phyloP scores from a whole-genome alignment of 2,329 filamentous ascomycete genomes.

The Stemphylium lycopersici region DNA sequence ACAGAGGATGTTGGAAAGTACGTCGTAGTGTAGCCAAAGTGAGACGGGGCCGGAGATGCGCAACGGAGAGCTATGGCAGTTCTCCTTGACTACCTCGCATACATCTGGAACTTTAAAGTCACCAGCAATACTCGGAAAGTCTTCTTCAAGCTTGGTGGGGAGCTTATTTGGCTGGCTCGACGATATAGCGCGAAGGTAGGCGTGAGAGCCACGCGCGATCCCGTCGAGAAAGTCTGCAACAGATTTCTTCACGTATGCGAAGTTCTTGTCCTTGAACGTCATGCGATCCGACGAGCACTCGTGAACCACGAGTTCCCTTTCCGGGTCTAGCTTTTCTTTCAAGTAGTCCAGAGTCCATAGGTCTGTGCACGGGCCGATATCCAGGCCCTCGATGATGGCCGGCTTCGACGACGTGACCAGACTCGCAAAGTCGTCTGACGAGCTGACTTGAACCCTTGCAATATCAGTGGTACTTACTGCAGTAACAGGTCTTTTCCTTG shows the following conservation, averaged over 20 bases:
- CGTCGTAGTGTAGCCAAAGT: slow-evolving; percentile 93
- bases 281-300: slow-evolving; percentile 69
- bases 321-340: slow-evolving; percentile 52
- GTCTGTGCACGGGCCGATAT: slow-evolving; percentile 70
- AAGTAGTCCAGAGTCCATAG: slow-evolving; percentile 75
- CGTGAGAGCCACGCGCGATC: slow-evolving; percentile 61
- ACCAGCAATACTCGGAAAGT: slow-evolving; percentile 71
- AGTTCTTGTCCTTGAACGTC: slow-evolving; percentile 86
- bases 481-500: slow-evolving; percentile 12
- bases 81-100: slow-evolving; percentile 56
- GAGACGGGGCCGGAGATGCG: slow-evolving; percentile 79
- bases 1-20: slow-evolving; percentile 86
- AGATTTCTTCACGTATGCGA: slow-evolving; percentile 71
- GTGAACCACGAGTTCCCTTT: slow-evolving; percentile 72
- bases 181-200: slow-evolving; percentile 83
- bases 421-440: slow-evolving; percentile 63
- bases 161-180: slow-evolving; percentile 68
- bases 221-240: slow-evolving; percentile 72
- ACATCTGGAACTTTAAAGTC: slow-evolving; percentile 72
- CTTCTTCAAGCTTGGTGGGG: slow-evolving; percentile 71
- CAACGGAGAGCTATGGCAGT: slow-evolving; percentile 77
- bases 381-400: slow-evolving; percentile 67
- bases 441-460: slow-evolving; percentile 59
- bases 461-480: slow-evolving; percentile 47
- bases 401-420: slow-evolving; percentile 66